Evolutionary conservation across 2,329 filamentous ascomycete genomes (phyloP), one percentile per base, ranked within the genome.

Genomic region (Fusarium sp.): DNA sequence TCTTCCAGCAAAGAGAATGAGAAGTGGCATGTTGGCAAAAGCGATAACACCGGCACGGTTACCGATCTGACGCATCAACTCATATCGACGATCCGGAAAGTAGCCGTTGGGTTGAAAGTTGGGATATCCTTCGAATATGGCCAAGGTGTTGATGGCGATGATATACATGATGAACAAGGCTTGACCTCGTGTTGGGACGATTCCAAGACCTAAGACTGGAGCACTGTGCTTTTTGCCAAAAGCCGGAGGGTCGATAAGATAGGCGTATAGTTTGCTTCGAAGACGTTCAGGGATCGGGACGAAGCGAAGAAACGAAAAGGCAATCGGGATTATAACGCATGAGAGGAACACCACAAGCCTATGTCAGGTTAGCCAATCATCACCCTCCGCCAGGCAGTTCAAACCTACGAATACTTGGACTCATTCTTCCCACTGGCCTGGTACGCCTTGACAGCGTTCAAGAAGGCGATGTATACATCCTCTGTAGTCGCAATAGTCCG

Each of bases 1-100:
- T 1, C 87, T 79, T 0, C 82, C 79, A 0, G 83, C 80, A 61
- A 84, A 87, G 5, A 89, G 80, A 11, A 88, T 75, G 0, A 84
- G 57, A 0, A 88, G 71, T 0, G 85, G 82, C 0, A 85, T 55
- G 6, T 84, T 81, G 4, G 82, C 81, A 55, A 86, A 84, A 5
- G 78, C 78, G 10, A 87, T 70, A 2, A 79, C 73, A 5, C 86
- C 86, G 2, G 83, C 80, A 1, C 86, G 82, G 67, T 84, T 83
- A 1, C 79, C 75, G 2, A 87, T 70, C 46, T 82, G 81, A 1
- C 77, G 75, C 16, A 79, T 75, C 2, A 85, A 73, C 67, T 84
- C 77, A 0, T 76, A 64, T 0, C 64, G 63, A 0, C 58, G 60
- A 2, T 59, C 76, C 0, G 72, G 58, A n/a, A 75, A 82, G 72